phyloP scores from a whole-genome alignment of 1,284 basidiomycete genomes.

The Anthracocystis setariae region DNA sequence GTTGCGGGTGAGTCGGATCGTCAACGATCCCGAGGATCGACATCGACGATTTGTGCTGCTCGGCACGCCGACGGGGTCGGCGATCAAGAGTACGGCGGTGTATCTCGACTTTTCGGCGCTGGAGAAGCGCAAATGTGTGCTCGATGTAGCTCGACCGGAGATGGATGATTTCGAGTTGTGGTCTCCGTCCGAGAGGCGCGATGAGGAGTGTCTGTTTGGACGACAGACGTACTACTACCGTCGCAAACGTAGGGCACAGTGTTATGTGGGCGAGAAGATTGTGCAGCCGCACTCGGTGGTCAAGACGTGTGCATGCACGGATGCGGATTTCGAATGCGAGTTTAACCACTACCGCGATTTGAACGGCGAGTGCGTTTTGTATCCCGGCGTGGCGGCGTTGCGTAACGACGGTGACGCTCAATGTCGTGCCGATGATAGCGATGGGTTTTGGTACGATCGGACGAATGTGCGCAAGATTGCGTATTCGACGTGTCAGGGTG shows the following conservation, averaged over 20 bases:
- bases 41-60: conserved; percentile 89
- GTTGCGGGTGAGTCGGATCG: conserved; percentile 80
- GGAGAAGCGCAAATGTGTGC: conserved; percentile 54
- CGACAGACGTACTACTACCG: conserved; percentile 64
- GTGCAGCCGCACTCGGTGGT: conserved; percentile 52
- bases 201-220: conserved; percentile 65
- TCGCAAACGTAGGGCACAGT: conserved; percentile 60
- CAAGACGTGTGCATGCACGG: conserved; percentile 59
- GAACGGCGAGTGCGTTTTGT: conserved; percentile 54
- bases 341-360: conserved; percentile 64
- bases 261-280: conserved; percentile 61
- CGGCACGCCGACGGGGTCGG: conserved; percentile 73
- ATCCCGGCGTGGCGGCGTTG: conserved; percentile 49
- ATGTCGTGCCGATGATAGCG: conserved; percentile 49
- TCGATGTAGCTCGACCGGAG: conserved; percentile 49
- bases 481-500: conserved; percentile 59
- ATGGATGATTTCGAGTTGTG: conserved; percentile 65
- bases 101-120: conserved; percentile 89
- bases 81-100: conserved; percentile 75
- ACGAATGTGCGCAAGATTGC: conserved; percentile 64
- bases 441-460: conserved; percentile 66
- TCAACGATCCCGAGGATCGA: conserved; percentile 89
- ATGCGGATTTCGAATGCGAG: conserved; percentile 66
- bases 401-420: conserved; percentile 47
- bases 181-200: conserved; percentile 63